Evolutionary conservation across 2,329 filamentous ascomycete species (phyloP).

Genomic region (Trichoderma sp.): DNA sequence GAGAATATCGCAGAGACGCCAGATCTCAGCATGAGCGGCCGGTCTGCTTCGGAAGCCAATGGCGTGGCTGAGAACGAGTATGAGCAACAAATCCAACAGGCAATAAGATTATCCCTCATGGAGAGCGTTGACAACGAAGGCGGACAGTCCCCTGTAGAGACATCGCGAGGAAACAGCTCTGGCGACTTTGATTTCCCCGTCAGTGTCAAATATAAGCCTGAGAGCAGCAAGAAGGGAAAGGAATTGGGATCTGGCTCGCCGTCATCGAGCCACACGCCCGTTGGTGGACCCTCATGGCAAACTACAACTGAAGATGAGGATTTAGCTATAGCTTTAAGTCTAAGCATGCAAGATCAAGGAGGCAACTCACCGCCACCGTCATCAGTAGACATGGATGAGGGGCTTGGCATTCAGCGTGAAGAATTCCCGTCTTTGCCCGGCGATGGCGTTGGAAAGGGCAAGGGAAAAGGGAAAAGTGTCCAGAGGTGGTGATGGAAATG

Average conservation of each 20-base stretch:
- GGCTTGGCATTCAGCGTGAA: conserved; percentile 32
- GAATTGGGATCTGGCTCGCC: conserved; percentile 38
- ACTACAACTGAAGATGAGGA: conserved; percentile 51
- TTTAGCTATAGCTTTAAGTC: conserved; percentile 59
- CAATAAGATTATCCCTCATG: conserved; percentile 62
- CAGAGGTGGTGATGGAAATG: conserved; percentile 32
- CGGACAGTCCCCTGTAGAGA: conserved; percentile 43
- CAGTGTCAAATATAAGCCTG: conserved; percentile 52
- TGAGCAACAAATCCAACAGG: conserved; percentile 63
- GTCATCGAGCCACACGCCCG: conserved; percentile 41
- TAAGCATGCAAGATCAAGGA: conserved; percentile 59
- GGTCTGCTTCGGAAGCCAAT: conserved; percentile 37
- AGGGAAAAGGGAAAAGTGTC: conserved; percentile 50
- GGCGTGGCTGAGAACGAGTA: conserved; percentile 47
- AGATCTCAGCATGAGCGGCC: conserved; percentile 51
- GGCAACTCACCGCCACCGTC: conserved; percentile 22
- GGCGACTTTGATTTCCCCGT: conserved; percentile 56
- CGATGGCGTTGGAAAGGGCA: conserved; percentile 50
- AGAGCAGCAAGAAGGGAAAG: conserved; percentile 45
- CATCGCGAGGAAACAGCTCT: conserved; percentile 43
- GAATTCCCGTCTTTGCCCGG: conserved; percentile 46
- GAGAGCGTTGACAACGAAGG: conserved; percentile 53
- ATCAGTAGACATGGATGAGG: conserved; percentile 8
- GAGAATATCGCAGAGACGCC: conserved; percentile 55
- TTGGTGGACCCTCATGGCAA: conserved; percentile 35